Evolutionary conservation across 345 rosid genomes (phyloP), one percentile per base, ranked within the genome.

Genomic region (Orychophragmus violaceus): DNA sequence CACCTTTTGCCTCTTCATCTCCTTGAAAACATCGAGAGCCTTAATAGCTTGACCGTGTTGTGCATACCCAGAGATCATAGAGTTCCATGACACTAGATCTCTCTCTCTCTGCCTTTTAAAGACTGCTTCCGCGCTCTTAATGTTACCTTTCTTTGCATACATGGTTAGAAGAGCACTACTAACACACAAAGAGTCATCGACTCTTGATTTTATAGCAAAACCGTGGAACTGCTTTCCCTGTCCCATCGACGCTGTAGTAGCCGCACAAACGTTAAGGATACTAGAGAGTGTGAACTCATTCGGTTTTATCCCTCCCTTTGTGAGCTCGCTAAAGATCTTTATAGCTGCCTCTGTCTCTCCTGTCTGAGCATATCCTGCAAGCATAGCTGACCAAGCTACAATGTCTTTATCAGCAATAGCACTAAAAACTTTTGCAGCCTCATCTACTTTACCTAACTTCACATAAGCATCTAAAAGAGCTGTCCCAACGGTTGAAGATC

Each of bases 371-470:
- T 84, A 86, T 41, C 93, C 91, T 60, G 86, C 81, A 68, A 87
- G 68, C 89, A 92, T 78, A 4, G 96, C 98, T 8, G 98, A 92
- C 97, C 98, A 92, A 50, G 98, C 86, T 32, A 92, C 88, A 44
- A 86, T 79, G 59, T 92, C 98, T 70, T 83, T 87, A 62, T 83
- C 88, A 29, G 74, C 79, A 44, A 87, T 85, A 50, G 70, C 42
- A 21, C 72, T 59, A 51, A 87, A 92, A 65, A 80, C 83, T 68
- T 69, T 79, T 13, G 80, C 78, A 71, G 95, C 96, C 60, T 83
- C 87, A 5, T 77, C 74, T 18, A 83, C 28, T 50, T 81, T 55
- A 41, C 88, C 87, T 50, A 77, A 62, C 76, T 84, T 86, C 25
- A 92, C 70, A 77, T 89, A 89, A 45, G 95, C 89, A 78, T 89